Percentiles rank a stretch among this genome's conserved stretches.
These are phyloP conservation scores for Pichia californica DNA, from an alignment of 805 yeast genomes.

Conservation along the genomic window DNA sequence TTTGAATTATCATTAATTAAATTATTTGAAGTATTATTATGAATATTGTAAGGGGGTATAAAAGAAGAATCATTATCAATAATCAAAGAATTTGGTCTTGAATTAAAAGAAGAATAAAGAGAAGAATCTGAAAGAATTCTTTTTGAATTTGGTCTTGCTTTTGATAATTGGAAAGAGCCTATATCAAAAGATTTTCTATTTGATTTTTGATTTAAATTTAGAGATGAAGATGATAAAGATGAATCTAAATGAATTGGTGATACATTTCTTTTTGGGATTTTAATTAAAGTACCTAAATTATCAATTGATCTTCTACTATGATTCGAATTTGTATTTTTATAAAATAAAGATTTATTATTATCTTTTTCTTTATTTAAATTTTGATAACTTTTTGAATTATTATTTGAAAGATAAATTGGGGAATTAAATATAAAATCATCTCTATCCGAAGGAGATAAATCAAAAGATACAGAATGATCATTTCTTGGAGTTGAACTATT, in stretches of 20 bases:
- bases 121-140: conserved; percentile 9
- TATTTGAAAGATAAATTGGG: not conserved
- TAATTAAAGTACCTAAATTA: conserved; percentile 1
- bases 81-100: conserved; percentile 6
- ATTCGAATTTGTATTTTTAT: not conserved
- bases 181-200: conserved; percentile 6
- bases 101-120: conserved; percentile 1
- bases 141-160: not conserved
- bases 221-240: not conserved
- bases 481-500: not conserved
- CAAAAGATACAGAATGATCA: conserved; percentile 3
- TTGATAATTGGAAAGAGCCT: not conserved
- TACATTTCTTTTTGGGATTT: not conserved
- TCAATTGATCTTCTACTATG: conserved; percentile 1
- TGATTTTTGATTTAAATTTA: not conserved
- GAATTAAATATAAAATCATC: not conserved
- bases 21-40: not conserved
- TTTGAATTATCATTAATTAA: no score
- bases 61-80: not conserved
- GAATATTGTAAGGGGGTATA: not conserved
- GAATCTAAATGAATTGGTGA: not conserved
- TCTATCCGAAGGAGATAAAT: not conserved
- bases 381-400: not conserved
- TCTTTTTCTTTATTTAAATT: not conserved
- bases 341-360: not conserved